Base-by-base conservation (phyloP, 352 stramenopile genomes). In the Phytophthora uliginosa region DNA sequence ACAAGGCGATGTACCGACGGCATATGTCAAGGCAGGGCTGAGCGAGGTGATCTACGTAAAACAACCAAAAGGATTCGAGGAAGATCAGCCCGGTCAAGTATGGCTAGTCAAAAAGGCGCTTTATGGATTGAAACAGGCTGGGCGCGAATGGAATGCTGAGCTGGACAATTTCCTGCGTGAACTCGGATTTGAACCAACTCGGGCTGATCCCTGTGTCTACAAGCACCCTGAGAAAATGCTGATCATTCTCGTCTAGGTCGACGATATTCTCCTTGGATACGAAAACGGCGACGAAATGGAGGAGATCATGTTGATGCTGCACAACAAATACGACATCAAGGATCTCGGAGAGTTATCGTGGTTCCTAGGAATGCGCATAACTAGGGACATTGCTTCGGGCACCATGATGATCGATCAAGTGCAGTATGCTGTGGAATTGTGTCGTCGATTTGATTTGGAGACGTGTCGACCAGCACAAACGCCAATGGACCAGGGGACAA, bases 271-370 rank as follows among this genome's bases (percentile, higher is more conserved):
- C 31, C 20, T 59, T n/a, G 31, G 47, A 12, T 66, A 66, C 17
- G 10, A 66, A 8, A 28, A 66, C 2, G 18, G 2, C 3, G 48
- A 31, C 4, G 33, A 42, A 7, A 59, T 59, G 33, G 31, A 34
- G 6, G n/a, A 59, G 20, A 7, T 67, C 3, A 55, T 67, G 33
- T 5, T 9, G 2, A 17, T 7, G 0, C 38, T 60, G 2, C 61
- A 68, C 2, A 12, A 40, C 13, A 68, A 68, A 24, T 68, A 68
- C 7, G 15, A 26, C 15, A 60, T 68, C 51, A 68, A 68, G 13
- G 51, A 60, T 18, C 26, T 61, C 4, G 51, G 61, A 4, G 38
- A 61, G 1, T 15, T 60, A 2, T 48, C 33, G 1, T 68, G 61
- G 61, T 61, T 68, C 15, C 28, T 68, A 2, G 61, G 61, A 6